Base-by-base conservation (phyloP, 495 filamentous ascomycete species). In the Aspergillus asperescens region DNA sequence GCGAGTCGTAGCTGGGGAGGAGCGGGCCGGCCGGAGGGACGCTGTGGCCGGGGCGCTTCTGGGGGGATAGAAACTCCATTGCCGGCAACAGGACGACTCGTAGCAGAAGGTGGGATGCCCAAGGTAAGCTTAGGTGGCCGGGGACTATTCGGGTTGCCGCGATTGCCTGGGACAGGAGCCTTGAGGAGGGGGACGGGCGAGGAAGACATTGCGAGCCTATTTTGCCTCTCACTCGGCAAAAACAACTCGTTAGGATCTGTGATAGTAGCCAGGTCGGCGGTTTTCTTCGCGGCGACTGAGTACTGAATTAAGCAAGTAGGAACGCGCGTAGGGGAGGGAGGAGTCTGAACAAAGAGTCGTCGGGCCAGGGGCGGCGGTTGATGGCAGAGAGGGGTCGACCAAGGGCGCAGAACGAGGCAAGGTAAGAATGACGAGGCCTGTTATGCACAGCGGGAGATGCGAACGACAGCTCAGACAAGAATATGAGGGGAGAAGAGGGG, bases 21-120 rank as follows among this genome's bases (percentile, higher is more conserved):
- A 8, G 80, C 62, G 15, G 85, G 82, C 29, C 83, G 78, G 15
- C 59, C 60, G 18, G 69, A 60, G 7, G 67, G 63, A 22, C 69
- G 69, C 29, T 66, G 64, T 19, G 65, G 54, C 40, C 53, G 62
- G 37, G 48, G 48, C 16, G 51, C 57, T 28, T 71, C 67, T 51
- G 76, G 63, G 43, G 52, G 43, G 25, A 61, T 52, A 35, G 65
- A 48, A 50, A 59, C 55, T 9, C 62, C 63, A 54, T 69, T 74
- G 46, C 65, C 65, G 55, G 70, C 63, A 60, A 78, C 80, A 4
- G 89, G 87, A 68, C 89, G 86, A 49, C 74, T 82, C 71, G 79
- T 90, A 39, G 89, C 85, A 20, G 89, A 92, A 1, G 85, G 85
- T 25, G 90, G 90, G 27, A 96, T 96, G 18, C 89, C 87, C 42